phyloP scores from a whole-genome alignment of 805 yeast species.

The Candida insectorum region DNA sequence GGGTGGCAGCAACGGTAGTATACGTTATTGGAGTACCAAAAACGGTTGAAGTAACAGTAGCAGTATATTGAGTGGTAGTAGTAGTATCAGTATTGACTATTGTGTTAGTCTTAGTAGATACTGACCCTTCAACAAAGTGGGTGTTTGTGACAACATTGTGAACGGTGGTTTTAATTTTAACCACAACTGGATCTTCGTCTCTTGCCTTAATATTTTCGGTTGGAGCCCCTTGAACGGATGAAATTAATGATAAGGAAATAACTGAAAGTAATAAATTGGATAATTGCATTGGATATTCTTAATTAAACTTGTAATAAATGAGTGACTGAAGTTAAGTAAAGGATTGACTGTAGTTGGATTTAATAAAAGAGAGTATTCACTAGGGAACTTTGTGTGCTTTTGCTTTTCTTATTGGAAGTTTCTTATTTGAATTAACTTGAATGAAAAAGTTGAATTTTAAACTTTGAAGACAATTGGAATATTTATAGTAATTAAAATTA shows the following conservation, averaged over 20 bases:
- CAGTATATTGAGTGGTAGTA: slow-evolving; percentile 40
- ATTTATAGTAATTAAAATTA: not conserved
- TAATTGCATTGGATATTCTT: slow-evolving; percentile 22
- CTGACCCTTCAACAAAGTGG: slow-evolving; percentile 27
- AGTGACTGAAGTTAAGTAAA: slow-evolving; percentile 15
- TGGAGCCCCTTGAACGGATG: slow-evolving; percentile 20
- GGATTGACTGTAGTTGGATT: slow-evolving; percentile 13
- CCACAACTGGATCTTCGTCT: slow-evolving; percentile 25
- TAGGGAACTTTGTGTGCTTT: slow-evolving; percentile 1
- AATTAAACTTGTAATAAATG: slow-evolving; percentile 9
- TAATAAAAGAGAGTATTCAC: slow-evolving; percentile 2
- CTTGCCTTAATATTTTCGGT: slow-evolving; percentile 7
- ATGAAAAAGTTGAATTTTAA: too few relatives aligned
- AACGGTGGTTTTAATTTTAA: slow-evolving; percentile 33
- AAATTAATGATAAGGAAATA: slow-evolving; percentile 17
- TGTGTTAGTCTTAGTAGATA: slow-evolving; percentile 26
- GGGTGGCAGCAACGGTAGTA: slow-evolving; percentile 33
- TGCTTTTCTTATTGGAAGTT: too few relatives aligned
- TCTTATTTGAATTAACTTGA: too few relatives aligned
- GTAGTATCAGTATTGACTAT: slow-evolving; percentile 28
- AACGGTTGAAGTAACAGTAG: slow-evolving; percentile 42
- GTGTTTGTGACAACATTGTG: slow-evolving; percentile 31
- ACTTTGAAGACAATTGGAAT: not conserved
- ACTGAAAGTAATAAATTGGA: slow-evolving; percentile 19
- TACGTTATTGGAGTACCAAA: slow-evolving; percentile 35